Percentiles rank a stretch among this genome's conserved stretches.
These are phyloP conservation scores for Leccinum uliginosum DNA, from an alignment of 768 basidiomycete genomes.

Conservation along the genomic window DNA sequence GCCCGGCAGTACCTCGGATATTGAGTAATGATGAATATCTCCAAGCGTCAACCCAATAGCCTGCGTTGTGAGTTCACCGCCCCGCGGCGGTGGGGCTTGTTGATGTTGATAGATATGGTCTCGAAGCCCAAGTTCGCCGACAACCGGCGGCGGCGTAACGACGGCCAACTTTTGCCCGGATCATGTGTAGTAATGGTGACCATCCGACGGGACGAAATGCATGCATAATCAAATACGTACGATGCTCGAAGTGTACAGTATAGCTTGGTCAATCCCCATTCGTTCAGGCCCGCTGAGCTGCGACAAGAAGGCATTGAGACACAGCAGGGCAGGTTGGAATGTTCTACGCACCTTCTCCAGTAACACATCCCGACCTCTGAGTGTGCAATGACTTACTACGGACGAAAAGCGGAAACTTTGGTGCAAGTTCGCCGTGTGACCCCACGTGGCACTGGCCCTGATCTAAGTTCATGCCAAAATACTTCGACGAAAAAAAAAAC, in stretches of 20 bases:
- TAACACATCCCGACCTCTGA: constrained; percentile 45
- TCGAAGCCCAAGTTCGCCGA: not conserved
- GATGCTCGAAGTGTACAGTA: not conserved
- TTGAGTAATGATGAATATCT: not conserved
- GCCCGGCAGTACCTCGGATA: not conserved
- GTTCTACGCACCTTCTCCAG: constrained; percentile 48
- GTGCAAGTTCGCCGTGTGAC: constrained; percentile 1
- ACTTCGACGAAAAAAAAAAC: not conserved
- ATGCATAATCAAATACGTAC: not conserved
- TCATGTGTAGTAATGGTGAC: too few species aligned
- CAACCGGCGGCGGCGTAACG: not conserved
- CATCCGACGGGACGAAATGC: not conserved
- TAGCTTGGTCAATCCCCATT: constrained; percentile 1
- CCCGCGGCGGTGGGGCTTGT: not conserved
- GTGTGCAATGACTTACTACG: not conserved
- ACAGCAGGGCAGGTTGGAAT: not conserved
- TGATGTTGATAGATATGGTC: not conserved
- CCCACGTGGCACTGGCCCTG: not conserved
- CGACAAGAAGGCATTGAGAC: constrained; percentile 17
- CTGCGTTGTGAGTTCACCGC: not conserved
- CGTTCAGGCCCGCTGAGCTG: not conserved
- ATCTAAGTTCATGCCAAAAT: not conserved
- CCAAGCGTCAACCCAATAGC: not conserved
- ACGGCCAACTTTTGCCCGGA: not conserved
- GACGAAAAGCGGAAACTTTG: not conserved